phyloP scores from a whole-genome alignment of 2,329 filamentous ascomycete species.

The Fusarium nurragi region DNA sequence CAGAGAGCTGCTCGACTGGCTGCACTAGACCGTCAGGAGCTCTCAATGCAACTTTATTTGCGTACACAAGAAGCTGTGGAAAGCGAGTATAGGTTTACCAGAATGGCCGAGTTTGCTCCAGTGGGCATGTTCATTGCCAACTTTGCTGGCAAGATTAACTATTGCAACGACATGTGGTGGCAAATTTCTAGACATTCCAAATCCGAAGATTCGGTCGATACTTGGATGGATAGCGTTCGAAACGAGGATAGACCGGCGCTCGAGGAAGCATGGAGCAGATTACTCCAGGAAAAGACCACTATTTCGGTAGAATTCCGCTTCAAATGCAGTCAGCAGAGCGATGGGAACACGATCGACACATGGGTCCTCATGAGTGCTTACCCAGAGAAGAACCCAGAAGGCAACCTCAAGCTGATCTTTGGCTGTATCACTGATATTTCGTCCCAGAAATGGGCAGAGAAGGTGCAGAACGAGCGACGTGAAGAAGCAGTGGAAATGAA shows the following conservation, averaged over 20 bases:
- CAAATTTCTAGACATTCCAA: conserved; percentile 74
- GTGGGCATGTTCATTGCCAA: conserved; percentile 89
- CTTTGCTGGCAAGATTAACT: conserved; percentile 74
- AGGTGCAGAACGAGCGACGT: conserved; percentile 78
- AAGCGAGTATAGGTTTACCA: conserved; percentile 80
- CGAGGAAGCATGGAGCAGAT: conserved; percentile 67
- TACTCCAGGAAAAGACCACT: conserved; percentile 69
- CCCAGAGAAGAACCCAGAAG: conserved; percentile 72
- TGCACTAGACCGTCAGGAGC: conserved; percentile 78
- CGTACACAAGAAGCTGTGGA: conserved; percentile 70
- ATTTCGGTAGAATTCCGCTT: conserved; percentile 80
- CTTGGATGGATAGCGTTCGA: conserved; percentile 78
- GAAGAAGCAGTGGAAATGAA: conserved; percentile 86
- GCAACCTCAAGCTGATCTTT: conserved; percentile 77
- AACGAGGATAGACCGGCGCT: conserved; percentile 71
- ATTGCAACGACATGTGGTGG: conserved; percentile 84
- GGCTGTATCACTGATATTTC: conserved; percentile 87
- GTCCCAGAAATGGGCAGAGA: conserved; percentile 85
- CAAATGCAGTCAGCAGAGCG: conserved; percentile 71
- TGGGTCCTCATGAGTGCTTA: conserved; percentile 83
- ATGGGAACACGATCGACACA: conserved; percentile 70
- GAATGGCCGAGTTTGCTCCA: conserved; percentile 85
- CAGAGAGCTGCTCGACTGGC: conserved; percentile 78
- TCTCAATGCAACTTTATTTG: conserved; percentile 78
- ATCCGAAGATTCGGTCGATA: conserved; percentile 65